These are phyloP conservation scores for Aspergillus uvarum DNA, from an alignment of 2,329 filamentous ascomycete genomes.

Conservation along the genomic window DNA sequence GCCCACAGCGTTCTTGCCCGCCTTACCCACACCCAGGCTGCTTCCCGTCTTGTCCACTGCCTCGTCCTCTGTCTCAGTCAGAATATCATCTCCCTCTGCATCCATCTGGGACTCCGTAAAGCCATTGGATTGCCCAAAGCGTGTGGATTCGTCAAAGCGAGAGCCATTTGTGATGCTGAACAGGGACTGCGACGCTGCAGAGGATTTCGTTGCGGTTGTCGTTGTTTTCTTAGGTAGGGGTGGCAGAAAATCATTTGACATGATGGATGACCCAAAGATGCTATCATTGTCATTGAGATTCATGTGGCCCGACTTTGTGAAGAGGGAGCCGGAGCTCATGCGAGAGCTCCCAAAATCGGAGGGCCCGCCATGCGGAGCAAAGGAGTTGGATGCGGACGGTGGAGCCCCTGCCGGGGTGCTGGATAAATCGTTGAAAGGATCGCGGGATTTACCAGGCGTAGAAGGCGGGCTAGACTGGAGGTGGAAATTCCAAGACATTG, in stretches of 20 bases:
- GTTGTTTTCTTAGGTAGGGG: constrained; percentile 30
- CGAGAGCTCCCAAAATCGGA: constrained; percentile 55
- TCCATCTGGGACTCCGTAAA: constrained; percentile 29
- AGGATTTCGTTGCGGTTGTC: constrained; percentile 22
- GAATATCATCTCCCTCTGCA: constrained; percentile 37
- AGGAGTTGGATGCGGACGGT: constrained; percentile 54
- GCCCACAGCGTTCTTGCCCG: constrained; percentile 16
- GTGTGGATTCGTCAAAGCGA: constrained; percentile 27
- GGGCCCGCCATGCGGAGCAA: constrained; percentile 56
- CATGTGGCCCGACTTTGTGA: constrained; percentile 38
- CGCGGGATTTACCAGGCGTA: constrained; percentile 41
- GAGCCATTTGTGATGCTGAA: constrained; percentile 31
- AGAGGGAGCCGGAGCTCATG: constrained; percentile 39
- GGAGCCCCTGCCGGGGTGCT: constrained; percentile 60
- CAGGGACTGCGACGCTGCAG: constrained; percentile 27
- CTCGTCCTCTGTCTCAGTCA: constrained; percentile 43
- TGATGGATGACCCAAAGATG: constrained; percentile 40
- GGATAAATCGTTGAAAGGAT: constrained; percentile 47
- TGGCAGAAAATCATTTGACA: constrained; percentile 33
- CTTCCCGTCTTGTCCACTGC: constrained; percentile 38
- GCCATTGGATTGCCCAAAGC: constrained; percentile 26
- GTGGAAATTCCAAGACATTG: constrained; percentile 39
- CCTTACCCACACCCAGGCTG: constrained; percentile 28
- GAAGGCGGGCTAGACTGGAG: constrained; percentile 39
- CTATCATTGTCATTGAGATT: constrained; percentile 37